These are phyloP conservation scores for Paecilomyces sp. DNA, from an alignment of 2,329 filamentous ascomycete species.

Conservation along the genomic window DNA sequence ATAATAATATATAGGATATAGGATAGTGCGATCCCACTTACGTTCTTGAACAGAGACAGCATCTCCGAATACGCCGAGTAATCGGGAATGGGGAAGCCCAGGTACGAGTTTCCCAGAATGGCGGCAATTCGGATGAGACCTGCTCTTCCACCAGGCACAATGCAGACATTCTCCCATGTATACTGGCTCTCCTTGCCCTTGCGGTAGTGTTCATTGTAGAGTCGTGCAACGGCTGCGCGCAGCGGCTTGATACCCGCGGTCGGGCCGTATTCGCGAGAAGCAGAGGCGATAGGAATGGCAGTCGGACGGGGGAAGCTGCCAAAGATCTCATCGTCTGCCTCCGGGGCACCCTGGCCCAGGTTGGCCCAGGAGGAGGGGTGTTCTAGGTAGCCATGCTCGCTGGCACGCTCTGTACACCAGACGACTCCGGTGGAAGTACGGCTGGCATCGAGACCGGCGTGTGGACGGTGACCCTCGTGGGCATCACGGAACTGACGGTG, in stretches of 20 bases:
- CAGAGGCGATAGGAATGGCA: slow-evolving; percentile 68
- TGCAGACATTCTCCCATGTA: slow-evolving; percentile 95
- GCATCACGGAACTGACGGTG: slow-evolving; percentile 84
- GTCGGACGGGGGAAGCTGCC: slow-evolving; percentile 80
- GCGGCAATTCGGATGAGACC: slow-evolving; percentile 92
- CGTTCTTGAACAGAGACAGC: slow-evolving; percentile 86
- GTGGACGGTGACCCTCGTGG: slow-evolving; percentile 83
- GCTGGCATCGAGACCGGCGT: slow-evolving; percentile 82
- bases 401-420: slow-evolving; percentile 65
- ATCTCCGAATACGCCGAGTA: slow-evolving; percentile 98
- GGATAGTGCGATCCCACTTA: slow-evolving; percentile 12
- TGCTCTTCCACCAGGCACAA: slow-evolving; percentile 87
- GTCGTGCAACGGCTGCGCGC: slow-evolving; percentile 76
- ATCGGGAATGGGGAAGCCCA: slow-evolving; percentile 90
- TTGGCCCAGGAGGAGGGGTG: slow-evolving; percentile 83
- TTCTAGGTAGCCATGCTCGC: slow-evolving; percentile 81
- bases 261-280: slow-evolving; percentile 82
- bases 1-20: no score
- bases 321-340: slow-evolving; percentile 87
- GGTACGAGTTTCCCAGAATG: slow-evolving; percentile 83
- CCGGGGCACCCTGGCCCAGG: slow-evolving; percentile 85
- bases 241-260: slow-evolving; percentile 91
- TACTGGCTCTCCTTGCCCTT: slow-evolving; percentile 83
- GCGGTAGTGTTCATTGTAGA: slow-evolving; percentile 91
- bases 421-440: slow-evolving; percentile 89